Conservation (phyloP, 1,284 basidiomycete species). For the Phylloporus sp. region DNA sequence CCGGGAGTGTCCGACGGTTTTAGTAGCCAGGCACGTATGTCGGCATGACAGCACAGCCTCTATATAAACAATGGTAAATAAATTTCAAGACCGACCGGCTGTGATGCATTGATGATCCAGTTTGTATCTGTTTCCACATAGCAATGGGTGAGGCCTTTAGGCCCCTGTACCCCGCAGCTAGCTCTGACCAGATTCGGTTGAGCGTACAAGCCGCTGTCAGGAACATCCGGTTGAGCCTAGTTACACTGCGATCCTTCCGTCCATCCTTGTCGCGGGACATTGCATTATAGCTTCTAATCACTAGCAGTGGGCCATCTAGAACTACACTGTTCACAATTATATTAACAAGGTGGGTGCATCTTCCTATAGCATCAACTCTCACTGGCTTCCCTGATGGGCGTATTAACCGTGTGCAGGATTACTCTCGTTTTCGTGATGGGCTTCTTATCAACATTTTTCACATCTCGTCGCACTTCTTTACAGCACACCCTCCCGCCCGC, state of each 20-base stretch:
- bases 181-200: background rate
- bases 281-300: background rate
- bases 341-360: background rate
- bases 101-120: too few relatives aligned
- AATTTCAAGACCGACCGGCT: too few relatives aligned
- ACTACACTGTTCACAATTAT: too few relatives aligned
- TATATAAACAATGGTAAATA: too few relatives aligned
- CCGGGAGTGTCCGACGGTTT: too few relatives aligned
- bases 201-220: background rate
- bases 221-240: background rate
- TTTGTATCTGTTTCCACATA: background rate
- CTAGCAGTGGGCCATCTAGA: too few relatives aligned
- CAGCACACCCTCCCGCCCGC: constrained; percentile 3
- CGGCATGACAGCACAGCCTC: too few relatives aligned
- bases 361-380: background rate
- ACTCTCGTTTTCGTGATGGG: background rate
- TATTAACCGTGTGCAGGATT: too few relatives aligned
- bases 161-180: too few relatives aligned
- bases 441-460: background rate
- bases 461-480: background rate
- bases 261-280: background rate
- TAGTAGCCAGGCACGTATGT: too few relatives aligned
- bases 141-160: background rate
- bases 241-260: background rate
- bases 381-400: background rate